Percentiles rank a stretch among this genome's conserved stretches.
These are phyloP conservation scores for Fusarium palustre DNA, from an alignment of 2,329 filamentous ascomycete genomes.

Conservation along the genomic window DNA sequence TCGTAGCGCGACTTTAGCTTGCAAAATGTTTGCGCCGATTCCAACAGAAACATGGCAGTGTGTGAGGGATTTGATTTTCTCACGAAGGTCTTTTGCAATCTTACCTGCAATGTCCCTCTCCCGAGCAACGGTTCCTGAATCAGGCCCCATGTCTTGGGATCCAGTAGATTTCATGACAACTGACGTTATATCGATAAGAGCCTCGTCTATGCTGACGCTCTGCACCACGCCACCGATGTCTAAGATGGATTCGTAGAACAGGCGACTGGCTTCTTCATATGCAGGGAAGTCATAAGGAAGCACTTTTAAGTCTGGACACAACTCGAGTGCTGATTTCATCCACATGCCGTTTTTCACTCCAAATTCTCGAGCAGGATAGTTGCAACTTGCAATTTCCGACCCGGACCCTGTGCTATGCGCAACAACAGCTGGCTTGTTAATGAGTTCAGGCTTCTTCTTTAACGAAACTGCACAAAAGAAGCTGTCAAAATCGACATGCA, in stretches of 20 bases:
- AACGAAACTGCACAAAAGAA: constrained; percentile 96
- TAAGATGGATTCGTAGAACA: constrained; percentile 88
- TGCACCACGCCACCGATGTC: constrained; percentile 85
- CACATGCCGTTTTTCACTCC: constrained; percentile 99
- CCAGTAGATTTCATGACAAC: constrained; percentile 74
- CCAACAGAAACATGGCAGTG: constrained; percentile 92
- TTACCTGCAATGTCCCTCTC: constrained; percentile 84
- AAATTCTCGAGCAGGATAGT: constrained; percentile 87
- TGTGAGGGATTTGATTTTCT: constrained; percentile 77
- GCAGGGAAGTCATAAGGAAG: constrained; percentile 95
- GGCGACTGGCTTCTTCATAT: constrained; percentile 89
- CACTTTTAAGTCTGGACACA: constrained; percentile 88
- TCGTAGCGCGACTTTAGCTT: constrained; percentile 89
- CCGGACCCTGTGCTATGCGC: constrained; percentile 87
- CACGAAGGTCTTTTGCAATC: constrained; percentile 73
- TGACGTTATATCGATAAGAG: constrained; percentile 83
- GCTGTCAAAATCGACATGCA: constrained; percentile 98
- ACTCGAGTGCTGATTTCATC: constrained; percentile 90
- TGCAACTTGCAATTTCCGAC: constrained; percentile 97
- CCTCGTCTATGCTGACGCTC: constrained; percentile 97
- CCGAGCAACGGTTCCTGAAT: constrained; percentile 76
- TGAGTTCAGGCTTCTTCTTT: constrained; percentile 79
- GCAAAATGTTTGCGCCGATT: constrained; percentile 89
- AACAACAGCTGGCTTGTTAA: constrained; percentile 85
- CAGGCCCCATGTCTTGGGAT: constrained; percentile 71